Conservation (phyloP, 2,329 filamentous ascomycete species). For the Epicoccum sorghinum region DNA sequence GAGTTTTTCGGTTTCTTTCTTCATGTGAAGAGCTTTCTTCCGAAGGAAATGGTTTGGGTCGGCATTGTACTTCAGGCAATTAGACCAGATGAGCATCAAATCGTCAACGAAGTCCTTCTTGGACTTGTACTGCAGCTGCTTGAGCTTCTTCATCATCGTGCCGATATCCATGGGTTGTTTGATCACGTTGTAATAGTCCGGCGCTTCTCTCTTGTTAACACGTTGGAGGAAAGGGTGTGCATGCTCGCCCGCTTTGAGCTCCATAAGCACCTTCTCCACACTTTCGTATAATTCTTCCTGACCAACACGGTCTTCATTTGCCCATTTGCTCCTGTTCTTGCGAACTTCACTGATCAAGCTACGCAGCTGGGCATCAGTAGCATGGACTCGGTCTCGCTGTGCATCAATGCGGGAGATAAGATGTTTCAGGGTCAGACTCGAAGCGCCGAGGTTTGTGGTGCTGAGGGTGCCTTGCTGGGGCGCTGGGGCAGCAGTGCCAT, state of each 20-base stretch:
- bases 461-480: conserved; percentile 87
- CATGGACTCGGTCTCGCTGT: conserved; percentile 86
- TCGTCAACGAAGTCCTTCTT: conserved; percentile 96
- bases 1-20: conserved; percentile 95
- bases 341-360: conserved; percentile 95
- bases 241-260: conserved; percentile 96
- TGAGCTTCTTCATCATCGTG: conserved; percentile 97
- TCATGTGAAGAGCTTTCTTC: conserved; percentile 94
- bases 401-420: conserved; percentile 94
- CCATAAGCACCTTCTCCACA: conserved; percentile 93
- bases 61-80: conserved; percentile 94
- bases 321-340: conserved; percentile 99
- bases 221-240: conserved; percentile 93
- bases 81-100: conserved; percentile 94
- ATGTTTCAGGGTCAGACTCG: conserved; percentile 94
- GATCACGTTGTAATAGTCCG: conserved; percentile 92
- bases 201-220: conserved; percentile 96
- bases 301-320: conserved; percentile 94
- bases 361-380: conserved; percentile 90
- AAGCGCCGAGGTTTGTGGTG: conserved; percentile 92
- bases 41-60: conserved; percentile 85
- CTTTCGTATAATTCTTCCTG: conserved; percentile 98
- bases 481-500: conserved; percentile 54
- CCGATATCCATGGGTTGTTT: conserved; percentile 98
- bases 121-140: conserved; percentile 61